Evolutionary conservation across 2,329 filamentous ascomycete species (phyloP).

Genomic region (Fusarium humuli): DNA sequence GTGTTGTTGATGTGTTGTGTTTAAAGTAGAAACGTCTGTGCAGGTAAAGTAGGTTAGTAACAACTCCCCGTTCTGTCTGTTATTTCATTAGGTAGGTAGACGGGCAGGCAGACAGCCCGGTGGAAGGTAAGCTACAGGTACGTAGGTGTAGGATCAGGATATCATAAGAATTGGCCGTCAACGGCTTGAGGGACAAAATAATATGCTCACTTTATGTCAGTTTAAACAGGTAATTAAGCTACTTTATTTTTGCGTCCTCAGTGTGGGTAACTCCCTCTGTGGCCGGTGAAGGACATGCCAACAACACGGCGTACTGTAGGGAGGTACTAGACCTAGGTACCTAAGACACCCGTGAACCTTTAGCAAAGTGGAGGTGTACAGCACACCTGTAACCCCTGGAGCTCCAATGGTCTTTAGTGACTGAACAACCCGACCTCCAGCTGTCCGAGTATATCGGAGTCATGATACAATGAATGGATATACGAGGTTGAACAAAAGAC

Average conservation of each 20-base stretch:
- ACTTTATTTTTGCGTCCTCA: not conserved
- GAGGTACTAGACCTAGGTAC: not conserved
- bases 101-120: not conserved
- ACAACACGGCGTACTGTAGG: not conserved
- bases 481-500: not conserved
- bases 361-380: not conserved
- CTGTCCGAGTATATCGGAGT: not conserved
- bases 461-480: not conserved
- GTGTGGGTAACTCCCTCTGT: not conserved
- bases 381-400: slow-evolving; percentile 14
- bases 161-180: not conserved
- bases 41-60: not conserved
- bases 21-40: slow-evolving; percentile 18
- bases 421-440: not conserved
- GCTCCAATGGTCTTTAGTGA: not conserved
- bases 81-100: not conserved
- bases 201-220: not conserved
- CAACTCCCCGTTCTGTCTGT: not conserved
- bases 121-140: not conserved
- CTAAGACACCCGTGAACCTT: not conserved
- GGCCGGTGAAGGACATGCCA: slow-evolving; percentile 2
- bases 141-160: not conserved
- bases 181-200: not conserved
- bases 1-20: slow-evolving; percentile 6
- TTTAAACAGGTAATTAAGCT: not conserved